Conservation (phyloP, 495 filamentous ascomycete genomes). For the Hypoxylon subgilvum region DNA sequence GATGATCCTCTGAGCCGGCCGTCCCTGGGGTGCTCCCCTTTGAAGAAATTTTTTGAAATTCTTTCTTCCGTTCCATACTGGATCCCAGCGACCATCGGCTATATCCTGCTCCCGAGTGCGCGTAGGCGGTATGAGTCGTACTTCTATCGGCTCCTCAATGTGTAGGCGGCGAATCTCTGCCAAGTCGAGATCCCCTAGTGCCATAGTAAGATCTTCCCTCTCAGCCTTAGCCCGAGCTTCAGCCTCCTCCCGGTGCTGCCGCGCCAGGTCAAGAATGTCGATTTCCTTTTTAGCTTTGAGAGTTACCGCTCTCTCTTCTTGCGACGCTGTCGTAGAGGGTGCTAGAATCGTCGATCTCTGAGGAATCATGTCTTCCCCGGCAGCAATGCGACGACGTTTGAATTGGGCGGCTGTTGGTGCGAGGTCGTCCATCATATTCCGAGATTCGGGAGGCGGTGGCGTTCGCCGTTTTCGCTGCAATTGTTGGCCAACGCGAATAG, state of each 20-base stretch:
- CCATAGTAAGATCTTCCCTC: slow-evolving; percentile 59
- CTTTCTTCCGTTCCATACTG: slow-evolving; percentile 91
- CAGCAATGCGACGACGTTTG: slow-evolving; percentile 69
- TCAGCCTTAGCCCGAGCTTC: slow-evolving; percentile 67
- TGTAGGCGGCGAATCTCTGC: slow-evolving; percentile 74
- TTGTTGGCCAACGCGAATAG: slow-evolving; percentile 28
- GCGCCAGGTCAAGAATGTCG: slow-evolving; percentile 72
- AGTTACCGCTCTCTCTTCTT: slow-evolving; percentile 20
- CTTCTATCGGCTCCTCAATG: slow-evolving; percentile 80
- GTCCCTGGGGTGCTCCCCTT: slow-evolving; percentile 58
- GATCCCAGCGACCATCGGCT: slow-evolving; percentile 76
- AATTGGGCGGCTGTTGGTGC: slow-evolving; percentile 74
- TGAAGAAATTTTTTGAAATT: slow-evolving; percentile 93
- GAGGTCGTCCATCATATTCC: slow-evolving; percentile 65
- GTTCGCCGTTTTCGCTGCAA: slow-evolving; percentile 56
- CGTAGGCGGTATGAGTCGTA: slow-evolving; percentile 48
- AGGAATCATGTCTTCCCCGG: slow-evolving; percentile 47
- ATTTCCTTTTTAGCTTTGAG: slow-evolving; percentile 61
- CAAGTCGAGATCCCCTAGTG: slow-evolving; percentile 65
- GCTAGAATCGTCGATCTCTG: slow-evolving; percentile 30
- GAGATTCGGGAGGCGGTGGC: slow-evolving; percentile 44
- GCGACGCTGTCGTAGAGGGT: slow-evolving; percentile 13
- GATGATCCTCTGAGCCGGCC: slow-evolving; percentile 65
- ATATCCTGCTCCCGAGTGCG: slow-evolving; percentile 51
- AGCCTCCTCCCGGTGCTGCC: slow-evolving; percentile 70